Percentiles rank a stretch among this genome's conserved stretches.
phyloP scores from a whole-genome alignment of 140 eudicot genomes.

The Flaveria floridana region DNA sequence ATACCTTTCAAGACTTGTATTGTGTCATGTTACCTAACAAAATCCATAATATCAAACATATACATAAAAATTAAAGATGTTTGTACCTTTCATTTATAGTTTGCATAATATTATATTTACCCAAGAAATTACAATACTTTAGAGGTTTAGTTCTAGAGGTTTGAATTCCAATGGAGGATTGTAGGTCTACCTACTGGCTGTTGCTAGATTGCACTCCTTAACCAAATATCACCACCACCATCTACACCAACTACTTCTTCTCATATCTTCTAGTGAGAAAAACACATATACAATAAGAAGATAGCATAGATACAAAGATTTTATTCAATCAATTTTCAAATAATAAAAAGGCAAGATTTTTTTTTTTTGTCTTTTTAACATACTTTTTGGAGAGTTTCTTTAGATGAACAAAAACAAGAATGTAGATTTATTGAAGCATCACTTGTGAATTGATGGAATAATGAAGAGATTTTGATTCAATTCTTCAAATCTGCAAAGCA shows the following conservation, averaged over 20 bases:
- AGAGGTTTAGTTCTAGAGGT: constrained; percentile 26
- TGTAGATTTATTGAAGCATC: not conserved
- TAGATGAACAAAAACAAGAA: not conserved
- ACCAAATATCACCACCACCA: constrained; percentile 53
- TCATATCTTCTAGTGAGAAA: constrained; percentile 21
- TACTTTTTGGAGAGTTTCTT: constrained; percentile 7
- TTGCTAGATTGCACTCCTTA: constrained; percentile 49
- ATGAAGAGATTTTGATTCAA: too few relatives aligned
- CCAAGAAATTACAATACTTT: too few relatives aligned
- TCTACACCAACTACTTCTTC: constrained; percentile 29
- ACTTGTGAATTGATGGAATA: too few relatives aligned
- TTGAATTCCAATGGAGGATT: constrained; percentile 38
- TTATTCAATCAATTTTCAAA: not conserved
- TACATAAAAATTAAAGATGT: too few relatives aligned
- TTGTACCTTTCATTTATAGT: too few relatives aligned
- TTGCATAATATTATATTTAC: too few relatives aligned
- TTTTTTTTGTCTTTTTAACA: not conserved
- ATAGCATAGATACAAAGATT: constrained; percentile 24
- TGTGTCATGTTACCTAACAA: too few relatives aligned
- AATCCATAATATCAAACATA: too few relatives aligned
- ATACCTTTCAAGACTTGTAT: too few relatives aligned
- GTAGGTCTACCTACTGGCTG: constrained; percentile 53
- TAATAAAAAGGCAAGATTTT: not conserved
- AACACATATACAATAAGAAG: constrained; percentile 16
- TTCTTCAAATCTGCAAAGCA: not conserved